These are phyloP conservation scores for Sporothrix globosa DNA, from an alignment of 2,329 filamentous ascomycete genomes.

Conservation along the genomic window DNA sequence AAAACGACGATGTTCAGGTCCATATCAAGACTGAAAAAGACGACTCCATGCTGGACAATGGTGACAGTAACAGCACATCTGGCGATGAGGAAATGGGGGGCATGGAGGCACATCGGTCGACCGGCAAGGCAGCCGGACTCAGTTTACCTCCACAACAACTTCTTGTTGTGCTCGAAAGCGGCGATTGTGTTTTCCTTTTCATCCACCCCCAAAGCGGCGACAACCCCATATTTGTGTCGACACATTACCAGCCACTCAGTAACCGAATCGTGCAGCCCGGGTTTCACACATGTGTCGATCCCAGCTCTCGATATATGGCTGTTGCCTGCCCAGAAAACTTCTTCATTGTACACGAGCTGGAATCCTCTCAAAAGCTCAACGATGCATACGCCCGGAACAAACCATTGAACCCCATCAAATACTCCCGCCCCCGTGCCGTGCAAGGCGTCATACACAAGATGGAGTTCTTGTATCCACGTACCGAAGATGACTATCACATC, in stretches of 20 bases:
- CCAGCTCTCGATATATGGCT: conserved; percentile 68
- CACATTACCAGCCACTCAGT: conserved; percentile 61
- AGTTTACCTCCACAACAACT: conserved; percentile 76
- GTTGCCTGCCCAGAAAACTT: conserved; percentile 70
- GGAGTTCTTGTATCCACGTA: conserved; percentile 77
- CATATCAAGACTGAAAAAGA: conserved; percentile 48
- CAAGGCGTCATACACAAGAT: conserved; percentile 81
- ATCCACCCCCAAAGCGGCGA: conserved; percentile 54
- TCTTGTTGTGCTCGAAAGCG: conserved; percentile 73
- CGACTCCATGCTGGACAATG: conserved; percentile 37
- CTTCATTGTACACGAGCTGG: conserved; percentile 73
- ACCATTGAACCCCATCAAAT: conserved; percentile 63
- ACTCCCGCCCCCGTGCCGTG: conserved; percentile 51
- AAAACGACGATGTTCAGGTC: conserved; percentile 41
- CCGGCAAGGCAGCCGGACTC: neutral
- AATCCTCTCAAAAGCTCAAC: conserved; percentile 57
- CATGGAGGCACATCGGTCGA: neutral
- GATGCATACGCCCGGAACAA: conserved; percentile 52
- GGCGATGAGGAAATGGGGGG: conserved; percentile 29
- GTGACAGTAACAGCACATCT: neutral
- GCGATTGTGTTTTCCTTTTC: conserved; percentile 77
- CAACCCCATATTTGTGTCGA: conserved; percentile 62
- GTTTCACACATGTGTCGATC: conserved; percentile 75
- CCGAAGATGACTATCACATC: conserved; percentile 68
- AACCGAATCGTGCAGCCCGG: conserved; percentile 61